phyloP scores from a whole-genome alignment of 768 basidiomycete genomes.

The Collybiopsis luxurians region DNA sequence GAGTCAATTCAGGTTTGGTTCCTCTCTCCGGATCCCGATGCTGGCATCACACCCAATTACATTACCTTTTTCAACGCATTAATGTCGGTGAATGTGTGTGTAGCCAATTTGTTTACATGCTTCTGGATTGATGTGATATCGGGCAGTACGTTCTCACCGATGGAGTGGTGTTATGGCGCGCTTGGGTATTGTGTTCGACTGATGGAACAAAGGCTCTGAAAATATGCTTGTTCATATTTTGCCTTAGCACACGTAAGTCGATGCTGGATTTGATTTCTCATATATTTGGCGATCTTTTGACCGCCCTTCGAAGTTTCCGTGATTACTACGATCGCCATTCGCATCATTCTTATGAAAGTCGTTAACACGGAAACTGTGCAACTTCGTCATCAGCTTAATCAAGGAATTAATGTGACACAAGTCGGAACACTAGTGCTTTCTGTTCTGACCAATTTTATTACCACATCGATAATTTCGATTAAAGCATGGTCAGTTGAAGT shows the following conservation, averaged over 20 bases:
- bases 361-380: background rate
- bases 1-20: background rate
- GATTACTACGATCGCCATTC: background rate
- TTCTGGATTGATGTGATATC: no score
- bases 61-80: background rate
- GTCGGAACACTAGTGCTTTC: conserved; percentile 7
- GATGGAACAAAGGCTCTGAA: background rate
- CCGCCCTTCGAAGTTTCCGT: no score
- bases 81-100: background rate
- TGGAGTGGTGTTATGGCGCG: conserved; percentile 6
- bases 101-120: no score
- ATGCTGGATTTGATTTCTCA: background rate
- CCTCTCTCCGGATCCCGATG: background rate
- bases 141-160: conserved; percentile 6
- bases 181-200: conserved; percentile 3
- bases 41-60: background rate
- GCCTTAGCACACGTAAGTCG: background rate
- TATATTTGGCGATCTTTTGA: background rate
- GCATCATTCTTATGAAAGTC: background rate
- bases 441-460: conserved; percentile 9
- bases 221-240: background rate
- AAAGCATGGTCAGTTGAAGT: conserved; percentile 13
- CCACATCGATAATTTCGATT: conserved; percentile 9
- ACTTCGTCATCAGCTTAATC: background rate
- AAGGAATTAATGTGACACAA: conserved; percentile 11